phyloP scores from a whole-genome alignment of 305 asterid genomes.

The Fraxinus sp. region DNA sequence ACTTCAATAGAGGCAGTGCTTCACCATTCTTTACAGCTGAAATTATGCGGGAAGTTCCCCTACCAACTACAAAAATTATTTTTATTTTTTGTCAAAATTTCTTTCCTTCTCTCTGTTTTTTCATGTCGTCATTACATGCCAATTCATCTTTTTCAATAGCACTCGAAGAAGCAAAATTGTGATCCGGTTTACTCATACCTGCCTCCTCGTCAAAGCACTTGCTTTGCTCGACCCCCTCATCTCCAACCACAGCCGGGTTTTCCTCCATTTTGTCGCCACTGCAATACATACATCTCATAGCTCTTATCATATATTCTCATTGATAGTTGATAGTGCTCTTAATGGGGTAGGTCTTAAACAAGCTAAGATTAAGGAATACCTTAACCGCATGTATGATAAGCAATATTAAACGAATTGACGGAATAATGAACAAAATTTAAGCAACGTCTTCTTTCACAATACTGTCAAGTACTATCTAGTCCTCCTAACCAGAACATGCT shows the following conservation, averaged over 20 bases:
- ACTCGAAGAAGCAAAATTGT: conserved; percentile 32
- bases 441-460: not conserved
- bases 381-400: not conserved
- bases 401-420: not conserved
- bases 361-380: not conserved
- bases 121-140: not conserved
- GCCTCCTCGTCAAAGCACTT: conserved; percentile 51
- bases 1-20: conserved; percentile 7
- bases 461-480: not conserved
- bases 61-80: not conserved
- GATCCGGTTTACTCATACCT: conserved; percentile 19
- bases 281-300: conserved; percentile 20
- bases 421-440: not conserved
- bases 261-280: conserved; percentile 61
- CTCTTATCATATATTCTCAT: not conserved
- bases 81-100: not conserved
- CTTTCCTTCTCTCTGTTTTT: conserved; percentile 3
- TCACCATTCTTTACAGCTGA: conserved; percentile 1
- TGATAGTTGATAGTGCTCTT: not conserved
- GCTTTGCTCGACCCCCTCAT: conserved; percentile 46
- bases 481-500: not conserved
- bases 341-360: not conserved
- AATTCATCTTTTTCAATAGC: not conserved
- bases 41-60: not conserved
- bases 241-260: conserved; percentile 43